Conservation (phyloP, 2,329 filamentous ascomycete genomes). For the Epichloe elymi region DNA sequence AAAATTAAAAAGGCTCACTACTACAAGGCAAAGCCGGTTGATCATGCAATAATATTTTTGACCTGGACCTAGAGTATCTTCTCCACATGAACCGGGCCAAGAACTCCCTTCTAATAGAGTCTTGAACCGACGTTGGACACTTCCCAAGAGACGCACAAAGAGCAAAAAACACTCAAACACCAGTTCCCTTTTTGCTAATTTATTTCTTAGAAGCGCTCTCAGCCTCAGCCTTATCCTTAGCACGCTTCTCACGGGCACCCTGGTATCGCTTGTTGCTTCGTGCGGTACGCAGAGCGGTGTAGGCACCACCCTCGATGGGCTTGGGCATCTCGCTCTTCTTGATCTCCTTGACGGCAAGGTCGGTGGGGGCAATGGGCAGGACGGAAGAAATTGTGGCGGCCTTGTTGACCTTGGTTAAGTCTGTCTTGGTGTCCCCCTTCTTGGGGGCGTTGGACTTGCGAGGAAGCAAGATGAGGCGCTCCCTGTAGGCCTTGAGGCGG, state of each 20-base stretch:
- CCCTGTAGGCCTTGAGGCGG: conserved; percentile 95
- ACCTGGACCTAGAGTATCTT: conserved; percentile 28
- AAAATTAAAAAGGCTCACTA: neutral
- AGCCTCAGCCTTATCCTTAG: conserved; percentile 74
- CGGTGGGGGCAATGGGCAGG: conserved; percentile 61
- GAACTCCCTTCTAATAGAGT: conserved; percentile 20
- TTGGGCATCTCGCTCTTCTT: conserved; percentile 70
- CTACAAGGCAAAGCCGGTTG: conserved; percentile 21
- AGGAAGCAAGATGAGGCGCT: conserved; percentile 93
- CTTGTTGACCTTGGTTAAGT: conserved; percentile 53
- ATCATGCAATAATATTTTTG: conserved; percentile 29
- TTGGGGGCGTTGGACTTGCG: conserved; percentile 88
- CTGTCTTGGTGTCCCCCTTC: conserved; percentile 84
- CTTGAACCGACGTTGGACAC: conserved; percentile 25
- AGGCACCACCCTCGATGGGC: conserved; percentile 69
- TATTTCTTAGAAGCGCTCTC: conserved; percentile 76
- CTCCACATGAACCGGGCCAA: conserved; percentile 21
- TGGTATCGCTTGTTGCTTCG: conserved; percentile 70
- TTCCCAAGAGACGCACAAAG: conserved; percentile 26
- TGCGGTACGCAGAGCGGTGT: conserved; percentile 70
- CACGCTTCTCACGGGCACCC: conserved; percentile 87
- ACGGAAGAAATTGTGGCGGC: conserved; percentile 32
- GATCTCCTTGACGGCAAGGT: conserved; percentile 57
- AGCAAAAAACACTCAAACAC: conserved; percentile 30
- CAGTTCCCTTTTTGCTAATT: conserved; percentile 28